phyloP scores from a whole-genome alignment of 257 asterid species.

The Thymus mandschuricus region DNA sequence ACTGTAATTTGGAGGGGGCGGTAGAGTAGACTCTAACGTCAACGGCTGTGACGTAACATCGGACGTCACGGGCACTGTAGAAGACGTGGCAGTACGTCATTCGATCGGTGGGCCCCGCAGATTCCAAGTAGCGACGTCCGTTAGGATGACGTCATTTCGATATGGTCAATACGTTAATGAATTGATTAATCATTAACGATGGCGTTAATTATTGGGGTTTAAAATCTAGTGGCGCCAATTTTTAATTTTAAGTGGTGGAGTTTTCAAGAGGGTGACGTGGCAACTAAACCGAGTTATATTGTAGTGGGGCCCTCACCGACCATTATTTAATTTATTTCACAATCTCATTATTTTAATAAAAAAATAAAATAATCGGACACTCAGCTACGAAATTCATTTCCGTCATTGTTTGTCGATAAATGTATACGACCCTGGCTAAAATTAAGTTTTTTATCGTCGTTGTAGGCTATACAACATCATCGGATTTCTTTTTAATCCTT shows the following conservation, averaged over 20 bases:
- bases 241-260: conserved; percentile 2
- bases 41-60: conserved; percentile 40
- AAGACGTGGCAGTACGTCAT: conserved; percentile 33
- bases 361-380: no score
- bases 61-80: conserved; percentile 40
- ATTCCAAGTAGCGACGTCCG: conserved; percentile 27
- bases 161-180: conserved; percentile 17
- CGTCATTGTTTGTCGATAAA: no score
- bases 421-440: no score
- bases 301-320: neutral
- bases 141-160: conserved; percentile 17
- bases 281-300: neutral
- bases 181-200: conserved; percentile 13
- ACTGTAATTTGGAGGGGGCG: neutral
- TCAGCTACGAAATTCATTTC: no score
- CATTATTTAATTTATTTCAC: neutral
- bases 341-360: no score
- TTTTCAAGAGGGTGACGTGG: conserved; percentile 8
- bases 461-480: no score
- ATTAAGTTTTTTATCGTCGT: no score
- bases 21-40: conserved; percentile 37
- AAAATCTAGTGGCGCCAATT: neutral
- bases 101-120: neutral
- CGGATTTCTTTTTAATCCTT: no score
- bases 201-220: conserved; percentile 20